A percentile compares a stretch with the other conserved stretches of the same genome.
phyloP scores from a whole-genome alignment of 352 stramenopile species.

The Hyaloperonospora arabidopsidis region DNA sequence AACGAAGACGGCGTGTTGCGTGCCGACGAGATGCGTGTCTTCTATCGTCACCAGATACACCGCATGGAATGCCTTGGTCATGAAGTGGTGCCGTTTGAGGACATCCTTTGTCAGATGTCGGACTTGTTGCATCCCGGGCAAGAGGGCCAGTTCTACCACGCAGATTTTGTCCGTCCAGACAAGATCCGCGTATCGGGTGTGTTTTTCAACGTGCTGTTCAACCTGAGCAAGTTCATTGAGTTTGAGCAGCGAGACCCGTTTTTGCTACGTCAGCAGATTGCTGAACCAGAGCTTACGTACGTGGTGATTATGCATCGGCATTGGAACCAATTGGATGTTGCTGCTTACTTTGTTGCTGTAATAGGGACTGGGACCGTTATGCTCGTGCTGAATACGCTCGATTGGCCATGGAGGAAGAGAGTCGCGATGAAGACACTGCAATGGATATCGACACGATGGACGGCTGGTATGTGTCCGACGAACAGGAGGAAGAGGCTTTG shows the following conservation, averaged over 20 bases:
- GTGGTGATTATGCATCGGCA: constrained; percentile 13
- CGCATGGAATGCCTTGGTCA: constrained; percentile 97
- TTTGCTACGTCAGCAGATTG: constrained; percentile 90
- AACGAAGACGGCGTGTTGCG: constrained; percentile 95
- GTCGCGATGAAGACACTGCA: constrained; percentile 77
- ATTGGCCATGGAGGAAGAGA: constrained; percentile 96
- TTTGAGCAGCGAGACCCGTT: constrained; percentile 99
- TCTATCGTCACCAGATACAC: constrained; percentile 91
- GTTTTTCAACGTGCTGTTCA: constrained; percentile 99
- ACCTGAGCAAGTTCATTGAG: constrained; percentile 98
- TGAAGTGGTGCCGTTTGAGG: constrained; percentile 96
- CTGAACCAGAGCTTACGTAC: constrained; percentile 81
- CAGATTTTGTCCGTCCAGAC: constrained; percentile 75
- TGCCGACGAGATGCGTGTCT: constrained; percentile 93
- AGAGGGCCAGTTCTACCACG: constrained; percentile 75
- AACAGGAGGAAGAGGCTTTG: constrained; percentile 63
- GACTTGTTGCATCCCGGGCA: constrained; percentile 69
- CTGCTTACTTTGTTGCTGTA: constrained; percentile 8
- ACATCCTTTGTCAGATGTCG: constrained; percentile 98
- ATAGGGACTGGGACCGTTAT: constrained; percentile 96
- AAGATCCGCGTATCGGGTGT: constrained; percentile 90
- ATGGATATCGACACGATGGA: constrained; percentile 89
- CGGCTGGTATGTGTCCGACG: constrained; percentile 81
- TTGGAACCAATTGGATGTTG: not conserved
- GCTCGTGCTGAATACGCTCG: constrained; percentile 94